Evolutionary conservation across 2,329 filamentous ascomycete genomes (phyloP).

Genomic region (Clonostachys byssicola): DNA sequence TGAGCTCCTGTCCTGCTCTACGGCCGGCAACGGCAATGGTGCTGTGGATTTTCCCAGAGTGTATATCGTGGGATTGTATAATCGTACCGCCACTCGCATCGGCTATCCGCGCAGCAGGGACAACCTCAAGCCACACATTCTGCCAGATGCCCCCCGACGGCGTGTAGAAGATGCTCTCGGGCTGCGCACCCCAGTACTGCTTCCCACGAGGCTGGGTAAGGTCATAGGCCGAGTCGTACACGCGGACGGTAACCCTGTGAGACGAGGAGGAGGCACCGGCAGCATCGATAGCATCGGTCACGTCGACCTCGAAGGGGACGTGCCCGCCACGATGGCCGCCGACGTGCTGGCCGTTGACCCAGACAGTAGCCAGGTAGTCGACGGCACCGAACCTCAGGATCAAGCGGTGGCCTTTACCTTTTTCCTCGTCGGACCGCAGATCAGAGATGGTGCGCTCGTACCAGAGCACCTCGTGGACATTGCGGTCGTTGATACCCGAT

Average conservation of each 20-base stretch:
- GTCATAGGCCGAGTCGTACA: conserved; percentile 61
- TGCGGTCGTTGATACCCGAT: conserved; percentile 57
- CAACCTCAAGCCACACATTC: conserved; percentile 51
- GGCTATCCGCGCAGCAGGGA: conserved; percentile 45
- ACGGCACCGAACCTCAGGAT: conserved; percentile 56
- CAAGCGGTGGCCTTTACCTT: conserved; percentile 31
- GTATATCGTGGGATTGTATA: conserved; percentile 48
- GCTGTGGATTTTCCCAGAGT: conserved; percentile 43
- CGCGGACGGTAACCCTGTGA: conserved; percentile 47
- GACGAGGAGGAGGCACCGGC: conserved; percentile 9
- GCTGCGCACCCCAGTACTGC: conserved; percentile 60
- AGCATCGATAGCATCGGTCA: conserved; percentile 40
- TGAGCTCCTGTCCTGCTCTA: conserved; percentile 36
- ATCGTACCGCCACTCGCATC: conserved; percentile 56
- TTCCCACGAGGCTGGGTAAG: conserved; percentile 63
- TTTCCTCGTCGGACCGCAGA: conserved; percentile 36
- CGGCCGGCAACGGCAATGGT: conserved; percentile 44
- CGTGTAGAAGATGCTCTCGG: conserved; percentile 57
- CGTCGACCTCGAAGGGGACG: conserved; percentile 53
- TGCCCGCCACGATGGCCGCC: conserved; percentile 55
- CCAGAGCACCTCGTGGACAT: conserved; percentile 64
- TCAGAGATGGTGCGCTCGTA: conserved; percentile 54
- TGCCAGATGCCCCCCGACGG: conserved; percentile 56
- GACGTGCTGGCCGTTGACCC: conserved; percentile 47
- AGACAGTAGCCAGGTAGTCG: conserved; percentile 56